These are phyloP conservation scores for Fallopia convolvulus DNA, from an alignment of 148 eudicot genomes.

Conservation along the genomic window DNA sequence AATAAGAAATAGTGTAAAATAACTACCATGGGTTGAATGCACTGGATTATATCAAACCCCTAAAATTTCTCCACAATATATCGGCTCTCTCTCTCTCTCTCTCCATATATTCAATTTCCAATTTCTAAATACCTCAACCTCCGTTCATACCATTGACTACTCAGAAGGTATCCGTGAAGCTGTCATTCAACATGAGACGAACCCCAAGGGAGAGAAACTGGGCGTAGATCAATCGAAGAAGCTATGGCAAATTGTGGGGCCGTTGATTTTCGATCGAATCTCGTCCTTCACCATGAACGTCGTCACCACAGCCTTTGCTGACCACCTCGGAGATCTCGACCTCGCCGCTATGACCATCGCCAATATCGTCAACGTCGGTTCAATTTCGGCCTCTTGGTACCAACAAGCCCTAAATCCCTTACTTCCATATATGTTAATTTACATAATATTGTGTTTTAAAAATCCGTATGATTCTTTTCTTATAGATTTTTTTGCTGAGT, in stretches of 20 bases:
- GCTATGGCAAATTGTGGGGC: slow-evolving; percentile 51
- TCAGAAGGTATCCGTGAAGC: background rate
- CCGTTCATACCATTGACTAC: background rate
- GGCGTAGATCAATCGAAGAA: slow-evolving; percentile 48
- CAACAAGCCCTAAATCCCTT: no score
- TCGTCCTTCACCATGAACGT: slow-evolving; percentile 41
- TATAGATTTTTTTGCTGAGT: no score
- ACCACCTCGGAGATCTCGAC: slow-evolving; percentile 39
- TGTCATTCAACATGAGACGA: background rate
- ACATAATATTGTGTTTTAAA: no score
- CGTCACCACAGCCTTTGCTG: slow-evolving; percentile 46
- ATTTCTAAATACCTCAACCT: background rate
- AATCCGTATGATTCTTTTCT: no score
- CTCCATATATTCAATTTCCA: no score
- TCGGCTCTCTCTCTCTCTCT: no score
- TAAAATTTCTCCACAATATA: no score
- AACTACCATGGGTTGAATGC: no score
- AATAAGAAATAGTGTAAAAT: no score
- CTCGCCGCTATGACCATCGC: slow-evolving; percentile 42
- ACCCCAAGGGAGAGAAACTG: background rate
- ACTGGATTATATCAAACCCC: no score
- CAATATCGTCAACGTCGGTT: slow-evolving; percentile 37
- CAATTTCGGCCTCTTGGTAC: slow-evolving; percentile 39
- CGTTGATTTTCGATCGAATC: slow-evolving; percentile 40
- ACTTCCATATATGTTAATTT: no score